Percentiles rank a stretch among this genome's conserved stretches.
These are phyloP conservation scores for Phialophora chinensis DNA, from an alignment of 2,329 filamentous ascomycete genomes.

Conservation along the genomic window DNA sequence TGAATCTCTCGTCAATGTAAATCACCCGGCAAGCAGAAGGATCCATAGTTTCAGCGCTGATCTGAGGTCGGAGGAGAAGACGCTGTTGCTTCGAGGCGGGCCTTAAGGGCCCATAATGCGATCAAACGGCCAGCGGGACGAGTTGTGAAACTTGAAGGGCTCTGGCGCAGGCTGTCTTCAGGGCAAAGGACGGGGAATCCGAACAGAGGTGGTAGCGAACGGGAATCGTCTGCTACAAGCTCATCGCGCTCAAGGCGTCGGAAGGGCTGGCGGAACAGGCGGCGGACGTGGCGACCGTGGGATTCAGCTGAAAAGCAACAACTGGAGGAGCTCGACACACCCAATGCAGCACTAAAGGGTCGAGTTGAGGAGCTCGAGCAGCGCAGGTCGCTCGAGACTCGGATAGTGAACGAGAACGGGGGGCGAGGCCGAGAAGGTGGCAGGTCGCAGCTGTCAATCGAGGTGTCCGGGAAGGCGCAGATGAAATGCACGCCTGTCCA, in stretches of 20 bases:
- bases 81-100: conserved; percentile 22
- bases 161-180: conserved; percentile 4
- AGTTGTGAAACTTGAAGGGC: conserved; percentile 18
- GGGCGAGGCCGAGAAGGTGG: conserved; percentile 12
- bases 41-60: conserved; percentile 44
- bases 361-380: conserved; percentile 8
- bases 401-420: conserved; percentile 16
- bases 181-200: conserved; percentile 18
- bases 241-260: conserved; percentile 26
- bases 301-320: conserved; percentile 7
- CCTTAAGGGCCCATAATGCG: conserved; percentile 33
- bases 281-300: neutral
- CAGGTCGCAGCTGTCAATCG: conserved; percentile 35
- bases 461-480: conserved; percentile 35
- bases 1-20: conserved; percentile 55
- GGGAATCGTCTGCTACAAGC: conserved; percentile 11
- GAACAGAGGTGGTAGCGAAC: neutral
- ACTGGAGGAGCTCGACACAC: conserved; percentile 11
- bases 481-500: conserved; percentile 13
- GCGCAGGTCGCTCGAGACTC: conserved; percentile 20
- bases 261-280: neutral
- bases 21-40: conserved; percentile 52
- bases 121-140: conserved; percentile 22
- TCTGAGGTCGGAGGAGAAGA: conserved; percentile 16
- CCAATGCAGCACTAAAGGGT: neutral